Conservation (phyloP, 1,284 basidiomycete genomes). For the Cutaneotrichosporon dermatis region DNA sequence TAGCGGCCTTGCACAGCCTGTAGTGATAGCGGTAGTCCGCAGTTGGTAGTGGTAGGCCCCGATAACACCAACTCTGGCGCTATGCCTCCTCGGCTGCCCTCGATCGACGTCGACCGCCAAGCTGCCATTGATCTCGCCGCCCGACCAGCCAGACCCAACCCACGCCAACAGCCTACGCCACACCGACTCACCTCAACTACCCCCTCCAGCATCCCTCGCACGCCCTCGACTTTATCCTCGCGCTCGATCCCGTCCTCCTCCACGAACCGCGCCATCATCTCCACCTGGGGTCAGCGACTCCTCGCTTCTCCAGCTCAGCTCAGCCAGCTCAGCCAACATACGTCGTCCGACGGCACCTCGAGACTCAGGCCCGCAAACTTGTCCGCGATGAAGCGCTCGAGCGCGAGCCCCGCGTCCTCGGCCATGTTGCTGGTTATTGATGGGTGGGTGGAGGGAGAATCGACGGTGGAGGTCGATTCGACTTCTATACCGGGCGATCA, state of each 20-base stretch:
- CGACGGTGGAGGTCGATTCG: no score
- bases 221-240: slow-evolving; percentile 48
- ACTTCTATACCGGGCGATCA: no score
- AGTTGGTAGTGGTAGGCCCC: no score
- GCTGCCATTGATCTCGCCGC: no score
- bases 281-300: slow-evolving; percentile 36
- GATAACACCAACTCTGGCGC: no score
- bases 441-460: neutral
- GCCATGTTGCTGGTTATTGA: neutral
- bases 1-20: no score
- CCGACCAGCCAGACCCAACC: no score
- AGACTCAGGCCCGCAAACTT: slow-evolving; percentile 35
- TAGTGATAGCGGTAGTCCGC: no score
- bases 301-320: no score
- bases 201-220: slow-evolving; percentile 47
- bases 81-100: no score
- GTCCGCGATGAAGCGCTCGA: slow-evolving; percentile 39
- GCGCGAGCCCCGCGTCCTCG: slow-evolving; percentile 24
- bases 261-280: slow-evolving; percentile 47
- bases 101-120: no score
- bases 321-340: slow-evolving; percentile 20
- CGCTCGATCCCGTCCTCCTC: slow-evolving; percentile 48
- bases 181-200: slow-evolving; percentile 32
- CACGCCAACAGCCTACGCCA: neutral
- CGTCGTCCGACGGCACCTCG: slow-evolving; percentile 40